Percentiles rank a stretch among this genome's conserved stretches.
These are phyloP conservation scores for Ustulina deusta DNA, from an alignment of 2,329 filamentous ascomycete species.

Conservation along the genomic window DNA sequence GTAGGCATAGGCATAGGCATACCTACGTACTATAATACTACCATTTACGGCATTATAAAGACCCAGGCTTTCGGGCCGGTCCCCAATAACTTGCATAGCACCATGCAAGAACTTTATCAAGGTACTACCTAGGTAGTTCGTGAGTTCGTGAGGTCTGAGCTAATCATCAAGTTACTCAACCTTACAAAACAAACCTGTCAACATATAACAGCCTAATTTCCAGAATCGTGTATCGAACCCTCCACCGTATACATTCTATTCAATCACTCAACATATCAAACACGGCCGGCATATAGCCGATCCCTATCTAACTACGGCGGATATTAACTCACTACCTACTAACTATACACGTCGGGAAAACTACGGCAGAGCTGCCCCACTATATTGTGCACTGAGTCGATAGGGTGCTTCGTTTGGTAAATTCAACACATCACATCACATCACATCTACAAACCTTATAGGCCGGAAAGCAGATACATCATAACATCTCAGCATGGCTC, in stretches of 20 bases:
- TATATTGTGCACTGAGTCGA: constrained; percentile 4
- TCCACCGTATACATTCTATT: neutral
- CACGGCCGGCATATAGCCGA: neutral
- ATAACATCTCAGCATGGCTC: constrained; percentile 66
- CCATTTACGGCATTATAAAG: too few relatives aligned
- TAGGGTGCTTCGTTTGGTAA: constrained; percentile 3
- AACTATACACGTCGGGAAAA: constrained; percentile 14
- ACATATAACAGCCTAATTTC: neutral
- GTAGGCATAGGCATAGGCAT: too few relatives aligned
- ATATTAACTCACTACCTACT: neutral
- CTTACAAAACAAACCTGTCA: neutral
- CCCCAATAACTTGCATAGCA: too few relatives aligned
- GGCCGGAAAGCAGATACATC: neutral
- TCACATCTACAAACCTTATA: constrained; percentile 7
- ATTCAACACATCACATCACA: constrained; percentile 2
- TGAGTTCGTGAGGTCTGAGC: too few relatives aligned
- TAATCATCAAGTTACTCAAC: neutral
- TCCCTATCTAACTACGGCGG: neutral
- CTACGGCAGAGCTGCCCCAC: constrained; percentile 24
- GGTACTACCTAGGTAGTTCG: too few relatives aligned
- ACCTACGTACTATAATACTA: too few relatives aligned
- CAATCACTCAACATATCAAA: neutral
- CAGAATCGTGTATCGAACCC: neutral
- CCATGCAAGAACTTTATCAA: too few relatives aligned
- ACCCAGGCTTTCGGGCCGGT: too few relatives aligned